These are phyloP conservation scores for Erythrophleum fordii DNA, from an alignment of 306 rosid species.

Conservation along the genomic window DNA sequence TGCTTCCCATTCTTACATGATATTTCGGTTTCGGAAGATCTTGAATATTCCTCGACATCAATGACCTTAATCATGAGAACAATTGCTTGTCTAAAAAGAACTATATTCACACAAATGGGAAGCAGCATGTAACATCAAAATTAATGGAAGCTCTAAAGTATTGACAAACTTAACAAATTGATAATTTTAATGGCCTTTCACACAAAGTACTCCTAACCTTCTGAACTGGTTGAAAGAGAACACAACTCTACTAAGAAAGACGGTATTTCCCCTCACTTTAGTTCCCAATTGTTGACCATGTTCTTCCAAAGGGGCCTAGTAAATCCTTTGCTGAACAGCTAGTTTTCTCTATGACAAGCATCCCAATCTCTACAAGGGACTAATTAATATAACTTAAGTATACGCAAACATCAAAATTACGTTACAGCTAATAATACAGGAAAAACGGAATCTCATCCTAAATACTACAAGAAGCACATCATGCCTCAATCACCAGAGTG, in stretches of 20 bases:
- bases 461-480: conserved; percentile 10
- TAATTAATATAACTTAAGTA: neutral
- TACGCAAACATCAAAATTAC: neutral
- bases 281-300: neutral
- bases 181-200: neutral
- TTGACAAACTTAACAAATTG: neutral
- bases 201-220: neutral
- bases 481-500: neutral
- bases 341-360: neutral
- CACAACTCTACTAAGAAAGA: neutral
- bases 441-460: conserved; percentile 21
- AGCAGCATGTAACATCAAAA: neutral
- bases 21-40: too few species aligned
- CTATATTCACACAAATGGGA: neutral
- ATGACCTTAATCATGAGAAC: neutral
- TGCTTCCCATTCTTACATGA: too few species aligned
- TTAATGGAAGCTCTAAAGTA: neutral
- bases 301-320: neutral
- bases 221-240: neutral
- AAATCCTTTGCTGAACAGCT: neutral
- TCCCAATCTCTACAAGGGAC: neutral
- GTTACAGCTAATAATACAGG: neutral
- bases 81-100: neutral
- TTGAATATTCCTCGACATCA: too few species aligned
- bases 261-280: neutral